phyloP scores from a whole-genome alignment of 495 filamentous ascomycete species.

The Lasiosphaeria miniovina region DNA sequence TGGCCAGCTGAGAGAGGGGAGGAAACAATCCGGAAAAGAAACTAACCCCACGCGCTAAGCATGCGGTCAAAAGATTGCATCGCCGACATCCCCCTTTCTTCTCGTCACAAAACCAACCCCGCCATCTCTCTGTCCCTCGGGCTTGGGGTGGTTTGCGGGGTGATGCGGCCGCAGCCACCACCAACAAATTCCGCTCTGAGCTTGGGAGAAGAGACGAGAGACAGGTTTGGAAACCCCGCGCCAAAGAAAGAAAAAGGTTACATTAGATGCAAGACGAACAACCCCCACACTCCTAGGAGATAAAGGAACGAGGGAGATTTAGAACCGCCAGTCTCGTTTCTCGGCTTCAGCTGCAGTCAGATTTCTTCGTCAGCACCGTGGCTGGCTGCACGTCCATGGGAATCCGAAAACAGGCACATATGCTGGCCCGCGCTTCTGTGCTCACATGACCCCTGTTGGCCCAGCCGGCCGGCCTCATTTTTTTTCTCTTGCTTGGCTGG shows the following conservation, averaged over 20 bases:
- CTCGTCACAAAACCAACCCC: not conserved
- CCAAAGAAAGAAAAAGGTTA: not conserved
- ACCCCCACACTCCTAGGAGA: conserved; percentile 3
- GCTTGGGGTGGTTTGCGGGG: not conserved
- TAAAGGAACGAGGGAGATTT: not conserved
- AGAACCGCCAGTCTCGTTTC: not conserved
- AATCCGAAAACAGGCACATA: conserved; percentile 1
- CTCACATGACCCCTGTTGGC: conserved; percentile 5
- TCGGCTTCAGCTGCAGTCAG: not conserved
- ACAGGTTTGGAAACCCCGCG: conserved; percentile 1
- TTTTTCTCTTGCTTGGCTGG: not conserved
- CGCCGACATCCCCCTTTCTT: not conserved
- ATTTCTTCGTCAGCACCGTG: not conserved
- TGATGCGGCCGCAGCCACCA: not conserved
- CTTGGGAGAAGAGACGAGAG: not conserved
- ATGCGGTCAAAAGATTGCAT: conserved; percentile 2
- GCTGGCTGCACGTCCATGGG: conserved; percentile 1
- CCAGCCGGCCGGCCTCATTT: not conserved
- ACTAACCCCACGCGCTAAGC: conserved; percentile 5
- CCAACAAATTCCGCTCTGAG: not conserved
- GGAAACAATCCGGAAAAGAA: not conserved
- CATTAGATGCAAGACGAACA: not conserved
- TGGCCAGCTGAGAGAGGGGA: not conserved
- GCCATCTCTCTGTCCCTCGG: not conserved
- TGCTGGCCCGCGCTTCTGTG: not conserved